phyloP scores from a whole-genome alignment of 1,139 yeast genomes.

The Tardiomyces blankii region DNA sequence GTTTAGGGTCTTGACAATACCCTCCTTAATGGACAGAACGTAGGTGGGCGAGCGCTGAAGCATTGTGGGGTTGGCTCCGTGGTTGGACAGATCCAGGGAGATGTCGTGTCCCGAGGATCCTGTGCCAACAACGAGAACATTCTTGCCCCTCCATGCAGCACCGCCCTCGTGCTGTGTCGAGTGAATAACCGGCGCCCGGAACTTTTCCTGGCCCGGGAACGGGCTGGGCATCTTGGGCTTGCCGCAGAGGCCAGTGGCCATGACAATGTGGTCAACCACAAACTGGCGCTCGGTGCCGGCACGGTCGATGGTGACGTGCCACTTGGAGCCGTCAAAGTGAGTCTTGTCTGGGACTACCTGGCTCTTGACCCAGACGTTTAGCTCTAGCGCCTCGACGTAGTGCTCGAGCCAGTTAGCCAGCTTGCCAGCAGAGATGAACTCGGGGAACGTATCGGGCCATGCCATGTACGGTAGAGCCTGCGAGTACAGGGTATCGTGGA shows the following conservation, averaged over 20 bases:
- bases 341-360: constrained; percentile 23
- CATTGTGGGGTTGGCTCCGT: constrained; percentile 34
- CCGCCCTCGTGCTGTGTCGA: constrained; percentile 33
- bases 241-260: constrained; percentile 33
- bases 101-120: constrained; percentile 38
- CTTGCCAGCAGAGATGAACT: constrained; percentile 34
- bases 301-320: constrained; percentile 23
- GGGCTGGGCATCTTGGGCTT: constrained; percentile 32
- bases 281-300: constrained; percentile 10
- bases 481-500: constrained; percentile 36
- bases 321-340: constrained; percentile 22
- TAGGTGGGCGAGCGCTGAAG: constrained; percentile 35
- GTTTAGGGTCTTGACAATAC: constrained; percentile 26
- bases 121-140: constrained; percentile 34
- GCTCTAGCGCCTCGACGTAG: constrained; percentile 31
- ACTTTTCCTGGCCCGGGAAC: constrained; percentile 28
- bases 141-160: constrained; percentile 29
- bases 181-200: constrained; percentile 32
- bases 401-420: constrained; percentile 33
- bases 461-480: constrained; percentile 32
- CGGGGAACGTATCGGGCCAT: constrained; percentile 34
- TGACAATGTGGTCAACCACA: constrained; percentile 28
- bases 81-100: constrained; percentile 34
- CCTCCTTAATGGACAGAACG: constrained; percentile 30
- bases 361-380: constrained; percentile 29